Evolutionary conservation across 257 asterid species (phyloP), one percentile per base, ranked within the genome.

Genomic region (Rehmannia glutinosa): DNA sequence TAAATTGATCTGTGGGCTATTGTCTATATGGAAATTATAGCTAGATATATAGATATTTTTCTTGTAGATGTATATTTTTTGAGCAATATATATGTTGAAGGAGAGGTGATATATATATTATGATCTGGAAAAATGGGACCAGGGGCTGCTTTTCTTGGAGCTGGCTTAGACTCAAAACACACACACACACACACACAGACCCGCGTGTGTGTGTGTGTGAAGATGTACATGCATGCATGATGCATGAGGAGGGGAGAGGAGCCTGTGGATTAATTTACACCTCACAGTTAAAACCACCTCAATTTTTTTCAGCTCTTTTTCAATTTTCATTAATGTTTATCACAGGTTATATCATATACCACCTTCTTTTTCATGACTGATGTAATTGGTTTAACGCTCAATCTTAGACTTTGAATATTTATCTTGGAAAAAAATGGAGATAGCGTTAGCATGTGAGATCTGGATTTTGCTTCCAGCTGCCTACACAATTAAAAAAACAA

Each of bases 291-390:
- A 49, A 55, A 54, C 68, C 63, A 57, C 56, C 21, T 38, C 73
- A 15, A n/a, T n/a, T 70, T 63, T 70, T 74, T 5, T 76, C 74
- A 75, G 80, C 75, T 20, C 84, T 56, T 38, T 70, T 56, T n/a
- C n/a, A n/a, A n/a, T n/a, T n/a, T n/a, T n/a, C 75, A 86, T 86
- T 88, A 64, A 88, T 86, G 80, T 66, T 57, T 45, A 24, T 88
- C 96, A 88, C 96, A 88, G 79, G 86, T 73, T 80, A 74, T 81
- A n/a, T n/a, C n/a, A n/a, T n/a, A n/a, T 84, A 73, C 70, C 85
- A 77, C 83, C 85, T 71, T 75, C 69, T 73, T 86, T 85, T 82
- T 62, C 96, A 84, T 73, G 86, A 86, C 81, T 74, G 17, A 49
- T 71, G 72, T 71, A 75, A 78, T 85, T 75, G 71, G 77, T 73